phyloP scores from a whole-genome alignment of 139 green algal genomes.

The Chlamydomonas urium region DNA sequence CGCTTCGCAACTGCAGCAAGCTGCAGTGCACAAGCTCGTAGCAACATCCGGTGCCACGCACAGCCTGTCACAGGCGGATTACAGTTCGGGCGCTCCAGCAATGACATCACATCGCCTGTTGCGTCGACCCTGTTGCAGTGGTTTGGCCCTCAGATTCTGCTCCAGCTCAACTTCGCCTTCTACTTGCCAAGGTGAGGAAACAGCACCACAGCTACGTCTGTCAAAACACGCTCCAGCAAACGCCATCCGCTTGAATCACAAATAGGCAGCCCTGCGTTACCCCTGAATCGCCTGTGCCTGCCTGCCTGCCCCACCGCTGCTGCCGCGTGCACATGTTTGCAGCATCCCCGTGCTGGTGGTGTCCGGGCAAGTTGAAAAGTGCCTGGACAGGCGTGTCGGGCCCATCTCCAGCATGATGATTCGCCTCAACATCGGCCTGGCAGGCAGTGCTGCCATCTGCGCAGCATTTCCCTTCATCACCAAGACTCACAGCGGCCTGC shows the following conservation, averaged over 20 bases:
- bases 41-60: too few species aligned
- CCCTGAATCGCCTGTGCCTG: too few species aligned
- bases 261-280: too few species aligned
- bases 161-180: slow-evolving; percentile 76
- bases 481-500: slow-evolving; percentile 33
- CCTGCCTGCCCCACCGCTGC: too few species aligned
- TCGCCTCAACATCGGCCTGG: slow-evolving; percentile 25
- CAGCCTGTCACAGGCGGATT: too few species aligned
- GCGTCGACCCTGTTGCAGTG: too few species aligned
- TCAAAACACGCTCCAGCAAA: not conserved
- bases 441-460: slow-evolving; percentile 20
- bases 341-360: slow-evolving; percentile 67
- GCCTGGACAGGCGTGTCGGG: slow-evolving; percentile 56
- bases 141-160: slow-evolving; percentile 66
- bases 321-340: too few species aligned
- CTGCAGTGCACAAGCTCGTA: too few species aligned
- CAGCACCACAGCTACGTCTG: not conserved
- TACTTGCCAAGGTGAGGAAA: slow-evolving; percentile 49
- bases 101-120: too few species aligned
- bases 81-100: too few species aligned
- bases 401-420: slow-evolving; percentile 33
- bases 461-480: slow-evolving; percentile 10
- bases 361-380: slow-evolving; percentile 32
- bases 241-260: too few species aligned
- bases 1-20: too few species aligned